A percentile compares a stretch with the other conserved stretches of the same genome.
These are phyloP conservation scores for Clonostachys rhizophaga DNA, from an alignment of 2,329 filamentous ascomycete species.

Conservation along the genomic window DNA sequence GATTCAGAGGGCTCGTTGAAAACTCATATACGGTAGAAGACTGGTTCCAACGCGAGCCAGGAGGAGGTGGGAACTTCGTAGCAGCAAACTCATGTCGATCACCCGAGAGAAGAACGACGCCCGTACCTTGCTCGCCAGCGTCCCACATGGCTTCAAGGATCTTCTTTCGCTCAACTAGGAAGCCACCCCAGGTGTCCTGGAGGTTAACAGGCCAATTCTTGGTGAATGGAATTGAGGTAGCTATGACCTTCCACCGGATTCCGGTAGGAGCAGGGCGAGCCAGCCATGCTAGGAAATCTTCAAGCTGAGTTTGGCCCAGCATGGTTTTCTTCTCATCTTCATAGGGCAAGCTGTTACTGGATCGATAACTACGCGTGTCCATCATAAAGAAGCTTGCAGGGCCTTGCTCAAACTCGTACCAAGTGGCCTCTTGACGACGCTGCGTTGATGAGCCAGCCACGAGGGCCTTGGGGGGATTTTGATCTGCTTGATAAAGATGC, in stretches of 20 bases:
- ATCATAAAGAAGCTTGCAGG: conserved; percentile 93
- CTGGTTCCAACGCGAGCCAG: conserved; percentile 55
- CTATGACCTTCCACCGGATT: conserved; percentile 89
- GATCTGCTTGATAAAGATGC: conserved; percentile 76
- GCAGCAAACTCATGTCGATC: conserved; percentile 97
- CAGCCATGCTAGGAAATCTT: conserved; percentile 76
- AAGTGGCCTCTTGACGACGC: conserved; percentile 58
- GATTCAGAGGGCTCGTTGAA: conserved; percentile 83
- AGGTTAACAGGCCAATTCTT: conserved; percentile 94
- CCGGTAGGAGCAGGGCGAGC: conserved; percentile 66
- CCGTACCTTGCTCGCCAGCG: conserved; percentile 45
- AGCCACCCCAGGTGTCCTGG: conserved; percentile 91
- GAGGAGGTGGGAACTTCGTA: conserved; percentile 68
- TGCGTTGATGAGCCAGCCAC: conserved; percentile 11
- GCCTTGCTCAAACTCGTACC: conserved; percentile 85
- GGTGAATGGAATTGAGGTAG: conserved; percentile 89
- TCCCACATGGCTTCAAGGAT: conserved; percentile 94
- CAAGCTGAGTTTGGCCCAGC: conserved; percentile 75
- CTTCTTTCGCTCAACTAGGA: conserved; percentile 70
- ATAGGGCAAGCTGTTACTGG: conserved; percentile 47
- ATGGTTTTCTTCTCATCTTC: conserved; percentile 73
- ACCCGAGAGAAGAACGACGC: conserved; percentile 76
- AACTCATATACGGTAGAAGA: conserved; percentile 79
- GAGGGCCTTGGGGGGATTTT: conserved; percentile 72
- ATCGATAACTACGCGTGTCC: conserved; percentile 86